Evolutionary conservation across 1,284 basidiomycete genomes (phyloP).

Genomic region (Rhodotorula sp.): DNA sequence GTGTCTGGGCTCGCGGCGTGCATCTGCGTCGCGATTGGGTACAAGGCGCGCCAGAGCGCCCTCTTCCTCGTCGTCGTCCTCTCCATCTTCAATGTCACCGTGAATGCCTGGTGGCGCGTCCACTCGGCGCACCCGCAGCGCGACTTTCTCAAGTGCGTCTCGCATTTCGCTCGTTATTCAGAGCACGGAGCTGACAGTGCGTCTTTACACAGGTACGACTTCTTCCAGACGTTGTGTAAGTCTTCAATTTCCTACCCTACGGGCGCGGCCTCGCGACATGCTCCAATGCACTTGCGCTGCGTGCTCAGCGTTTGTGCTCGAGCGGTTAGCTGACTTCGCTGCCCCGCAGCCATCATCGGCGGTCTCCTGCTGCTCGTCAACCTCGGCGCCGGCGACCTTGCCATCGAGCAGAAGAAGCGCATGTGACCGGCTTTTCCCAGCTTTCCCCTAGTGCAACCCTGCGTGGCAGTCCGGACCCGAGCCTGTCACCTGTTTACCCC

Average conservation of each 20-base stretch:
- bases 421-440: constrained; percentile 5
- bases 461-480: too few relatives aligned
- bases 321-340: too few relatives aligned
- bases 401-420: constrained; percentile 95
- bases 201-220: constrained; percentile 66
- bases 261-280: background rate
- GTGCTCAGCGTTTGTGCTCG: background rate
- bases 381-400: constrained; percentile 95
- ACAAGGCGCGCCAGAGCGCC: constrained; percentile 99
- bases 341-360: constrained; percentile 76
- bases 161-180: constrained; percentile 15
- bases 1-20: constrained; percentile 64
- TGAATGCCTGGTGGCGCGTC: constrained; percentile 99
- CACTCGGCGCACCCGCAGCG: constrained; percentile 88
- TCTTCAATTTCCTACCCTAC: background rate
- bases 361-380: constrained; percentile 96
- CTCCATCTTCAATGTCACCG: constrained; percentile 93
- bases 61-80: constrained; percentile 92
- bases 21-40: constrained; percentile 94
- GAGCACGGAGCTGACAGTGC: constrained; percentile 38
- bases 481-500: background rate
- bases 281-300: background rate
- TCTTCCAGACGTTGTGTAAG: constrained; percentile 81
- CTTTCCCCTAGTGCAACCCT: background rate
- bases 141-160: constrained; percentile 87